phyloP scores from a whole-genome alignment of 1,284 basidiomycete species.

The Ustilago lituana region DNA sequence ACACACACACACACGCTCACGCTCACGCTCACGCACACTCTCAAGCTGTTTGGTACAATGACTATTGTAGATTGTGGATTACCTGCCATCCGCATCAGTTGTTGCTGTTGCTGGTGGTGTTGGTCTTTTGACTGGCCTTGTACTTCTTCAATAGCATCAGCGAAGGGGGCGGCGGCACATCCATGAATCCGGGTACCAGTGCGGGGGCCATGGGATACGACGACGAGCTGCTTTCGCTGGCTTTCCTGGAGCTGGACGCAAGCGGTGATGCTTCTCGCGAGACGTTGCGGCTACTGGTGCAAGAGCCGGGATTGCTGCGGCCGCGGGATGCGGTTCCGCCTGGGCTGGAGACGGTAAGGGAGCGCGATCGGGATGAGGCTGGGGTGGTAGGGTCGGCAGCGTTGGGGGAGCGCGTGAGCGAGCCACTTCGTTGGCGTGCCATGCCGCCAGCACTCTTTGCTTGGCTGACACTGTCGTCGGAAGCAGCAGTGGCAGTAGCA shows the following conservation, averaged over 20 bases:
- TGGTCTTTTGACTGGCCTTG: conserved; percentile 22
- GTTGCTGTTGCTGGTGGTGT: too few species aligned
- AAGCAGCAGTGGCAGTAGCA: too few species aligned
- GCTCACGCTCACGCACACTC: too few species aligned
- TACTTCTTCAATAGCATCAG: conserved; percentile 24
- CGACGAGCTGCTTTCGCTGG: background rate
- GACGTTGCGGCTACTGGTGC: conserved; percentile 16
- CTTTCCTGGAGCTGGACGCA: background rate
- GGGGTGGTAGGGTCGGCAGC: background rate
- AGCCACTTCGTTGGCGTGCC: conserved; percentile 9
- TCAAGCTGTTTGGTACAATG: too few species aligned
- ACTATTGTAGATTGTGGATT: too few species aligned
- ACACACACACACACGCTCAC: too few species aligned
- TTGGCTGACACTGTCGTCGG: too few species aligned
- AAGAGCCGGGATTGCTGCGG: conserved; percentile 4
- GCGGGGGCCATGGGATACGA: conserved; percentile 13
- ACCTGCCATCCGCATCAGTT: too few species aligned
- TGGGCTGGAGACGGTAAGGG: conserved; percentile 10
- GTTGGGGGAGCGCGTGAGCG: conserved; percentile 10
- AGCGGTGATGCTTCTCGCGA: conserved; percentile 25
- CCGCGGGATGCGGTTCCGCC: conserved; percentile 4
- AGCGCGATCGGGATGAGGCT: conserved; percentile 11
- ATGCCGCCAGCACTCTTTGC: too few species aligned
- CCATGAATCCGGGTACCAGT: conserved; percentile 21
- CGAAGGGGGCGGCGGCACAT: conserved; percentile 9